Percentiles rank a stretch among this genome's conserved stretches.
phyloP scores from a whole-genome alignment of 768 basidiomycete species.

The Trichaptum fuscoviolaceum region DNA sequence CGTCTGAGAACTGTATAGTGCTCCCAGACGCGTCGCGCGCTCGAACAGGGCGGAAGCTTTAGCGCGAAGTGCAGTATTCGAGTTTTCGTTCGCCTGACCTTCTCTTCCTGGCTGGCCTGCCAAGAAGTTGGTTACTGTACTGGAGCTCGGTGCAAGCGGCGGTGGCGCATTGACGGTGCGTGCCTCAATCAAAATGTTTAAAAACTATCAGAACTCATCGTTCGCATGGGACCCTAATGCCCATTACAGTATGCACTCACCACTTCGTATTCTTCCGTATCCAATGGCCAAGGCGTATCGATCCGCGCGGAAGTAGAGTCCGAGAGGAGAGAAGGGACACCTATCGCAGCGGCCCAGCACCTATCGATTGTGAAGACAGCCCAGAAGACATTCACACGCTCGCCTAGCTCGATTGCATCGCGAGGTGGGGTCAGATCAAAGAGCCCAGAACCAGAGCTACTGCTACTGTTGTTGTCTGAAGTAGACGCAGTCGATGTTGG shows the following conservation, averaged over 20 bases:
- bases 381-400: conserved; percentile 37
- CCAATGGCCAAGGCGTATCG: conserved; percentile 39
- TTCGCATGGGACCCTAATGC: neutral
- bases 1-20: no score
- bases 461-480: conserved; percentile 11
- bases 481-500: conserved; percentile 3
- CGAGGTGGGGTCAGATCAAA: conserved; percentile 12
- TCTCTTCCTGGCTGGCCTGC: neutral
- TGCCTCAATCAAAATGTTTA: neutral
- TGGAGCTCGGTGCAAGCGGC: neutral
- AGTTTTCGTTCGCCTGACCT: neutral
- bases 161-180: no score
- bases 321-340: conserved; percentile 24
- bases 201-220: neutral
- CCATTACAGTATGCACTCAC: conserved; percentile 12
- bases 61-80: neutral
- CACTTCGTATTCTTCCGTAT: conserved; percentile 14
- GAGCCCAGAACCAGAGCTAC: conserved; percentile 13
- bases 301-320: conserved; percentile 23
- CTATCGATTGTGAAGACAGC: conserved; percentile 29
- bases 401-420: conserved; percentile 30
- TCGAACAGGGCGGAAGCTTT: neutral
- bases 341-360: conserved; percentile 25
- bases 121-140: neutral
- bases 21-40: neutral